phyloP scores from a whole-genome alignment of 805 yeast genomes.

The Ogataea haglerorum region DNA sequence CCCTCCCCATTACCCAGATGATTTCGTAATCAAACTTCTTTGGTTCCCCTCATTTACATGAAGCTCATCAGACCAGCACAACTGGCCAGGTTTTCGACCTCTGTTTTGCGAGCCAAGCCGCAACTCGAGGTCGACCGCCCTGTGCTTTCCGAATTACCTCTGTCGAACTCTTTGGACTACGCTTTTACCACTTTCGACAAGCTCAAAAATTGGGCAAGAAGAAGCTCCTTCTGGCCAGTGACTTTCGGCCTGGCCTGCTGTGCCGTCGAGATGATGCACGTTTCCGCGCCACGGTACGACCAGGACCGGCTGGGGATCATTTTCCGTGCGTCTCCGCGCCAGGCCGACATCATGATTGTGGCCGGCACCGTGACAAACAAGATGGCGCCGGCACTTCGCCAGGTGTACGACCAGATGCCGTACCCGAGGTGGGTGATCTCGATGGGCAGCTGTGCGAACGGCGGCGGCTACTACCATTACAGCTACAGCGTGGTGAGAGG shows the following conservation, averaged over 20 bases:
- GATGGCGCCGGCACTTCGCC: slow-evolving; percentile 92
- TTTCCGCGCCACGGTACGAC: slow-evolving; percentile 85
- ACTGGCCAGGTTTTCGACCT: slow-evolving; percentile 6
- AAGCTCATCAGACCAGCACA: slow-evolving; percentile 1
- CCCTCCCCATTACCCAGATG: not conserved
- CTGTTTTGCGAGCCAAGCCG: slow-evolving; percentile 4
- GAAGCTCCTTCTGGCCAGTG: slow-evolving; percentile 90
- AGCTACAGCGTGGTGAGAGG: slow-evolving; percentile 88
- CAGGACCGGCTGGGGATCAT: slow-evolving; percentile 90
- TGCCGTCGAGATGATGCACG: slow-evolving; percentile 95
- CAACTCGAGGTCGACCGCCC: slow-evolving; percentile 64
- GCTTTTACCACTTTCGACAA: slow-evolving; percentile 79
- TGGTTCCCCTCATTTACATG: slow-evolving; percentile 7
- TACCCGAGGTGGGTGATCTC: slow-evolving; percentile 93
- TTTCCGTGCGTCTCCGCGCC: slow-evolving; percentile 93
- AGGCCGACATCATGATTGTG: slow-evolving; percentile 86
- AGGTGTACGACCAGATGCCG: slow-evolving; percentile 92
- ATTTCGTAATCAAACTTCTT: not conserved
- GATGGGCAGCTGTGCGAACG: slow-evolving; percentile 93
- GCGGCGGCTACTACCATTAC: slow-evolving; percentile 91
- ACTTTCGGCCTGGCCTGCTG: slow-evolving; percentile 91
- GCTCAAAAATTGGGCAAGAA: slow-evolving; percentile 87
- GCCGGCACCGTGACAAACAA: slow-evolving; percentile 90
- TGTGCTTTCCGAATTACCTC: slow-evolving; percentile 61
- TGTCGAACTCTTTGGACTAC: slow-evolving; percentile 65